phyloP scores from a whole-genome alignment of 306 rosid species.

The Myrica gale region DNA sequence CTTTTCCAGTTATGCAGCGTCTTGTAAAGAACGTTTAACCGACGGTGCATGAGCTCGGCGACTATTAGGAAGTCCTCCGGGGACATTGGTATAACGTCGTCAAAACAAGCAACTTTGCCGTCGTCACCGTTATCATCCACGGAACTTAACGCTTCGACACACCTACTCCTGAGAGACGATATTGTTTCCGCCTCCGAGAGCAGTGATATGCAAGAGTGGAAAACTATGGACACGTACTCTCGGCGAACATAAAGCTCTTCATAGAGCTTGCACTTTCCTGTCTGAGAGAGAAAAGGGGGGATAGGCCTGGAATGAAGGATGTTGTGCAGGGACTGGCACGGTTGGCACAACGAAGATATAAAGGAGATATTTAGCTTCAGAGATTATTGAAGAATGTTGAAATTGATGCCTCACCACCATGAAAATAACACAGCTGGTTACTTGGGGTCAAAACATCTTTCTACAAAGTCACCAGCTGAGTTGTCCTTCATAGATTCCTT shows the following conservation, averaged over 20 bases:
- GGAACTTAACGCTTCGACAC: constrained; percentile 55
- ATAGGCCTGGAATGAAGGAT: constrained; percentile 82
- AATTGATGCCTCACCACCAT: too few species aligned
- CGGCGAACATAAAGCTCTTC: constrained; percentile 50
- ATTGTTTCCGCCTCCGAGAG: constrained; percentile 90
- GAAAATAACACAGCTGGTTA: too few species aligned
- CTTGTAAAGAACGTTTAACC: constrained; percentile 53
- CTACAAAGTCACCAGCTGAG: too few species aligned
- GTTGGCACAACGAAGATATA: too few species aligned
- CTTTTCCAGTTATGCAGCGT: too few species aligned
- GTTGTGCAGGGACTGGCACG: constrained; percentile 69
- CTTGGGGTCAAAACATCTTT: too few species aligned
- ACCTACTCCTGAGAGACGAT: constrained; percentile 59
- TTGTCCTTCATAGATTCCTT: too few species aligned
- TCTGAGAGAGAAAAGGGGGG: constrained; percentile 71
- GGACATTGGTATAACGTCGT: constrained; percentile 40
- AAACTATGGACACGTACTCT: constrained; percentile 52
- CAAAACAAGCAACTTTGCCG: constrained; percentile 29
- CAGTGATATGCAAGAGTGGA: constrained; percentile 63
- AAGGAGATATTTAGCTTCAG: too few species aligned
- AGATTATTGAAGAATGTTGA: too few species aligned
- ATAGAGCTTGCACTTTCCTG: constrained; percentile 79
- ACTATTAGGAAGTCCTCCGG: constrained; percentile 59
- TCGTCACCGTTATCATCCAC: constrained; percentile 29
- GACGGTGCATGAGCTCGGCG: constrained; percentile 42